These are phyloP conservation scores for Allium sativum DNA, from an alignment of 106 monocot species.

Conservation along the genomic window DNA sequence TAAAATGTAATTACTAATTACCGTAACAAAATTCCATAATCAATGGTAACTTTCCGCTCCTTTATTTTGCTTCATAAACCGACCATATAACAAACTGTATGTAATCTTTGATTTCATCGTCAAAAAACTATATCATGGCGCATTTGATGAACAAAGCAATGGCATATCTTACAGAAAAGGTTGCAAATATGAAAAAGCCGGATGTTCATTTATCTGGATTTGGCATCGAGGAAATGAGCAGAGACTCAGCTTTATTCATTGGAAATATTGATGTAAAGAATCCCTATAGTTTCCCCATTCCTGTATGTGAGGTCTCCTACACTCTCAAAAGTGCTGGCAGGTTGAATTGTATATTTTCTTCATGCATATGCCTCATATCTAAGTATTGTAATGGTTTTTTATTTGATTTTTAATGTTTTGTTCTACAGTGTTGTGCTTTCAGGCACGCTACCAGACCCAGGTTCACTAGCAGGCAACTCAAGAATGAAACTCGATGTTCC, in stretches of 20 bases:
- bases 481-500: slow-evolving; percentile 5
- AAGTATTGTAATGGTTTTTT: no score
- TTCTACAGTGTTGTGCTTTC: background rate
- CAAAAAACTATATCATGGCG: slow-evolving; percentile 22
- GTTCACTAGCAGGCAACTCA: slow-evolving; percentile 5
- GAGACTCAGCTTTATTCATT: slow-evolving; percentile 30
- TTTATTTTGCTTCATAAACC: no score
- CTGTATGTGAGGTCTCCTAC: slow-evolving; percentile 73
- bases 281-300: slow-evolving; percentile 52
- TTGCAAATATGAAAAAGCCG: slow-evolving; percentile 60
- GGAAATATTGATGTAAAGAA: slow-evolving; percentile 43
- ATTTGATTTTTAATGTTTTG: no score
- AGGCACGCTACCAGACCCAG: slow-evolving; percentile 12
- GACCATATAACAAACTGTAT: no score
- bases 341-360: background rate
- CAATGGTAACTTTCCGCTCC: no score
- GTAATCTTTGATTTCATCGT: background rate
- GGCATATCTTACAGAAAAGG: slow-evolving; percentile 59
- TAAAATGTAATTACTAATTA: no score
- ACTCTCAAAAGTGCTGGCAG: slow-evolving; percentile 39
- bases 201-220: slow-evolving; percentile 44
- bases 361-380: no score
- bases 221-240: slow-evolving; percentile 26
- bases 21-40: no score
- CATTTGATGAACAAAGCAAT: slow-evolving; percentile 56